These are phyloP conservation scores for Rosa chinensis DNA, from an alignment of 306 rosid species.

Conservation along the genomic window DNA sequence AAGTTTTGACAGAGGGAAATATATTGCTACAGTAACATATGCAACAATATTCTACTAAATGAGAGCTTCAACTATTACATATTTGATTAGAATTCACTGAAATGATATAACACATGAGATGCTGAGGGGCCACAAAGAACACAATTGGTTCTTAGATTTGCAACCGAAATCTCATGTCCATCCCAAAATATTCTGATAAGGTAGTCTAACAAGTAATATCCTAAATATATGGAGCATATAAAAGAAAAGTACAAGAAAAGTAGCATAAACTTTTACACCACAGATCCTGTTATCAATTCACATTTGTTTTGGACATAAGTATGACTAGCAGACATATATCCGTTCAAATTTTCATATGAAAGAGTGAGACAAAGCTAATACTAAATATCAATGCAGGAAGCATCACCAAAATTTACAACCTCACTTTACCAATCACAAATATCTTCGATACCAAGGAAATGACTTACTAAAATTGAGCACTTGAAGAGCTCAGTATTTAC, in stretches of 20 bases:
- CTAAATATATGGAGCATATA: too few relatives aligned
- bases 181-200: neutral
- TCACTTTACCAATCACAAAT: constrained; percentile 22
- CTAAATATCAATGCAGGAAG: too few relatives aligned
- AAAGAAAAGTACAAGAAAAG: too few relatives aligned
- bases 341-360: neutral
- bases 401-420: too few relatives aligned
- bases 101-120: neutral
- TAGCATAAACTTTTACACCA: too few relatives aligned
- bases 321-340: neutral
- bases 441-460: constrained; percentile 15
- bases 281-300: neutral
- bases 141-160: neutral
- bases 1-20: neutral
- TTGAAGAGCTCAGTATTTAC: constrained; percentile 40
- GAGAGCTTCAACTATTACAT: neutral
- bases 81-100: neutral
- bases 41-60: neutral
- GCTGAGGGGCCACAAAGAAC: neutral
- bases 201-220: too few relatives aligned
- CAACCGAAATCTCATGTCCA: neutral
- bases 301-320: neutral
- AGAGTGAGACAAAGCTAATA: neutral
- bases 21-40: neutral
- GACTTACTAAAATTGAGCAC: neutral